Conservation (phyloP, 2,329 filamentous ascomycete species). For the Rutstroemia sp. region DNA sequence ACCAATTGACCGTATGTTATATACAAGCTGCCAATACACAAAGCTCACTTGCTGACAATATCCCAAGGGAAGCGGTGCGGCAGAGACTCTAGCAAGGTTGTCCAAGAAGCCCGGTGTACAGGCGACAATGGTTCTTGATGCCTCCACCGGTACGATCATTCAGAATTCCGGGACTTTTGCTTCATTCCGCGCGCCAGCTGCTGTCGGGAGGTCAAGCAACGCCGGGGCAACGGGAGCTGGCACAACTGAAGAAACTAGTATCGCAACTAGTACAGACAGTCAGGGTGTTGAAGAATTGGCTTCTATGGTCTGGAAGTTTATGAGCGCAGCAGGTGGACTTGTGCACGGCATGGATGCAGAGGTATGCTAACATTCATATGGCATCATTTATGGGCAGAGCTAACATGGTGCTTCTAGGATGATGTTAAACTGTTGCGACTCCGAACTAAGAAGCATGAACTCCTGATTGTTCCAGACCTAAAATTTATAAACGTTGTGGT, state of each 20-base stretch:
- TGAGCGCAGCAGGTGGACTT: slow-evolving; percentile 59
- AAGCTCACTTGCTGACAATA: neutral
- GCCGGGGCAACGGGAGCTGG: neutral
- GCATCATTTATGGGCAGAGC: neutral
- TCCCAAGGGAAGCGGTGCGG: slow-evolving; percentile 2
- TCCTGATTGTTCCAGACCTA: slow-evolving; percentile 73
- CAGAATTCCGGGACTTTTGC: slow-evolving; percentile 60
- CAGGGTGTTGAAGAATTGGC: slow-evolving; percentile 60
- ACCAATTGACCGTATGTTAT: slow-evolving; percentile 5
- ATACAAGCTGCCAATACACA: neutral
- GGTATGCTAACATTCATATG: slow-evolving; percentile 33
- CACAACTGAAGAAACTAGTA: neutral
- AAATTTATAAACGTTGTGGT: slow-evolving; percentile 75
- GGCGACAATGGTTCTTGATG: slow-evolving; percentile 68
- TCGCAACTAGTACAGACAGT: slow-evolving; percentile 5
- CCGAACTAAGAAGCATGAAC: slow-evolving; percentile 77
- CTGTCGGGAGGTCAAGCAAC: neutral
- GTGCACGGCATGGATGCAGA: slow-evolving; percentile 68
- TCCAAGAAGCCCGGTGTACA: slow-evolving; percentile 74
- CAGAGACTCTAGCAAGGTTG: slow-evolving; percentile 35
- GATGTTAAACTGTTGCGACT: slow-evolving; percentile 69
- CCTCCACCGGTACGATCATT: slow-evolving; percentile 63
- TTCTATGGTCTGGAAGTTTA: slow-evolving; percentile 67
- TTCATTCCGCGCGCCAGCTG: slow-evolving; percentile 32
- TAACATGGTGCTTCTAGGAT: slow-evolving; percentile 41